Conservation (phyloP, 1,139 yeast genomes). For the Taphrina flavorubra region DNA sequence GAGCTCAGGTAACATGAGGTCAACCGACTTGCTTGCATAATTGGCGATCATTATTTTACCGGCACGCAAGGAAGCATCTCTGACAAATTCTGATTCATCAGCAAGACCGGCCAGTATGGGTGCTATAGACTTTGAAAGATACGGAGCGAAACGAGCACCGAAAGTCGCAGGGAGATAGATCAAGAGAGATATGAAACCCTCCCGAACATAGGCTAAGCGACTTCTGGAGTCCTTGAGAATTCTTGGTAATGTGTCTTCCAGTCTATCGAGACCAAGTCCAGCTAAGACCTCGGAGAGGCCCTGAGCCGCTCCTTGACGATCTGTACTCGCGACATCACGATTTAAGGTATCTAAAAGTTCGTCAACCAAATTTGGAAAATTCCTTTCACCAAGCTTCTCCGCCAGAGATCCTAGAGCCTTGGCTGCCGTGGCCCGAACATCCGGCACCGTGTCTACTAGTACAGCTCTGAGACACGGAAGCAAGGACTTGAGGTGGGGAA, state of each 20-base stretch:
- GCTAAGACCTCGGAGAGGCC: slow-evolving; percentile 92
- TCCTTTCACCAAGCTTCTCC: slow-evolving; percentile 93
- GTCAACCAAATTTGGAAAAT: slow-evolving; percentile 90
- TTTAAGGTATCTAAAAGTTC: slow-evolving; percentile 75
- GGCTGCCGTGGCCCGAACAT: slow-evolving; percentile 95
- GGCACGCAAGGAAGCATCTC: slow-evolving; percentile 89
- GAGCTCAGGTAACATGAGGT: slow-evolving; percentile 87
- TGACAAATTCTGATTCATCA: slow-evolving; percentile 80
- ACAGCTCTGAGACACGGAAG: slow-evolving; percentile 86
- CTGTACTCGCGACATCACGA: slow-evolving; percentile 85
- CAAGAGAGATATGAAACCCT: slow-evolving; percentile 90
- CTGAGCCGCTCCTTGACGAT: slow-evolving; percentile 95
- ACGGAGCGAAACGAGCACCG: slow-evolving; percentile 90
- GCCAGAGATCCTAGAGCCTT: slow-evolving; percentile 96
- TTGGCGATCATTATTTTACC: slow-evolving; percentile 90
- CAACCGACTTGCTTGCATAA: slow-evolving; percentile 92
- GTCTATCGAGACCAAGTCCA: slow-evolving; percentile 83
- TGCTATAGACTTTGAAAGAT: slow-evolving; percentile 81
- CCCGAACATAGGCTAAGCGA: slow-evolving; percentile 73
- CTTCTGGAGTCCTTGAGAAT: slow-evolving; percentile 76
- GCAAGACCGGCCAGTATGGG: slow-evolving; percentile 92
- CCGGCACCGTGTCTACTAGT: slow-evolving; percentile 98
- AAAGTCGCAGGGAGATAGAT: slow-evolving; percentile 92
- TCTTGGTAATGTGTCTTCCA: slow-evolving; percentile 85
- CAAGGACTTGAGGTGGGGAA: slow-evolving; percentile 78